Conservation (phyloP, 495 filamentous ascomycete genomes). For the Collariella sp. region DNA sequence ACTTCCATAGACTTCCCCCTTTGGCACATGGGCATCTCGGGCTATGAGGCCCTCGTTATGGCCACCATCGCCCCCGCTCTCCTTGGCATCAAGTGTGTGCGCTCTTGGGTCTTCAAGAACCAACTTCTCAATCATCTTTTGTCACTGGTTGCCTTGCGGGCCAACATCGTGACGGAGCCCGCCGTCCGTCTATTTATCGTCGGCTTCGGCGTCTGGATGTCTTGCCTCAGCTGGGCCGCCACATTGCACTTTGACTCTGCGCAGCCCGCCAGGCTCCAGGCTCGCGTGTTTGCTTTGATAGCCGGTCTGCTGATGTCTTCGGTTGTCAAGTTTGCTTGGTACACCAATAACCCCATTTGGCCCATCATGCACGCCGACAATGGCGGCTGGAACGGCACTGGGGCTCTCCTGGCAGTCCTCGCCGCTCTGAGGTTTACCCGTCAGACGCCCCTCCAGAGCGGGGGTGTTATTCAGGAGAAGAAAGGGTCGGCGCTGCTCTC, state of each 20-base stretch:
- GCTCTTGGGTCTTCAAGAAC: slow-evolving; percentile 58
- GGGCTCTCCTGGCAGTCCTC: slow-evolving; percentile 64
- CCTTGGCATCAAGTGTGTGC: slow-evolving; percentile 62
- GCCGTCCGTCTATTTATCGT: slow-evolving; percentile 71
- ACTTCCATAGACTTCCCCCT: slow-evolving; percentile 73
- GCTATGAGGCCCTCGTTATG: slow-evolving; percentile 86
- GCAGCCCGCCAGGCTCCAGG: slow-evolving; percentile 68
- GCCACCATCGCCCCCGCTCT: slow-evolving; percentile 73
- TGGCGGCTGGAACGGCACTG: slow-evolving; percentile 86
- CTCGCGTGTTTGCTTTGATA: slow-evolving; percentile 68
- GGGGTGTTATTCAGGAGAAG: slow-evolving; percentile 30
- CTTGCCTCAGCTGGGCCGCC: slow-evolving; percentile 74
- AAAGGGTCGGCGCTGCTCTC: slow-evolving; percentile 64
- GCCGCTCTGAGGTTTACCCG: slow-evolving; percentile 65
- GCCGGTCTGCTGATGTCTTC: slow-evolving; percentile 78
- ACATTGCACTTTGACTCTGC: slow-evolving; percentile 68
- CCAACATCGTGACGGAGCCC: slow-evolving; percentile 67
- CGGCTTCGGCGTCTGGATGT: slow-evolving; percentile 66
- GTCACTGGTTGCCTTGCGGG: slow-evolving; percentile 69
- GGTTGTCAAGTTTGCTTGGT: slow-evolving; percentile 85
- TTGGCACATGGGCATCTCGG: slow-evolving; percentile 99
- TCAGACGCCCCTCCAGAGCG: slow-evolving; percentile 43
- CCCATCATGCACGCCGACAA: slow-evolving; percentile 81
- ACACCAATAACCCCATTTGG: slow-evolving; percentile 98
- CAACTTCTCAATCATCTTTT: slow-evolving; percentile 61